phyloP scores from a whole-genome alignment of 306 rosid species.

The Fragaria ananassa region DNA sequence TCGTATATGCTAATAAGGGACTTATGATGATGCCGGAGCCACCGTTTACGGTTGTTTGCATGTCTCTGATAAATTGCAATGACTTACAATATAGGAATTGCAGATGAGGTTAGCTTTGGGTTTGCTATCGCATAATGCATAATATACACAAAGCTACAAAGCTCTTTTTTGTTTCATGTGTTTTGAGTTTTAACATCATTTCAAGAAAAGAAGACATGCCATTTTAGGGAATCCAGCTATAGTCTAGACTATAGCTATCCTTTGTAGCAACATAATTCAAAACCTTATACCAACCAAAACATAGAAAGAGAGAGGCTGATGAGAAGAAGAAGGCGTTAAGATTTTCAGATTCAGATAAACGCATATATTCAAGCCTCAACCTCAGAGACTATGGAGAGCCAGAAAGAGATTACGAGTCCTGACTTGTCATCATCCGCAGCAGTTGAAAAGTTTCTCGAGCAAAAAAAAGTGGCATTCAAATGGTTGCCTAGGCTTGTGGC shows the following conservation, averaged over 20 bases:
- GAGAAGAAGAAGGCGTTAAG: background rate
- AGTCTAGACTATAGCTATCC: background rate
- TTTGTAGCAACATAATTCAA: background rate
- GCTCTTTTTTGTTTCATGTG: background rate
- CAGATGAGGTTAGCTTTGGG: background rate
- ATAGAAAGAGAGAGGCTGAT: background rate
- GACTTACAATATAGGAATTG: background rate
- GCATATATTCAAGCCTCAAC: background rate
- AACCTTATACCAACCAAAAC: background rate
- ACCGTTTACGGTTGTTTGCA: background rate
- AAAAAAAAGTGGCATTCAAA: background rate
- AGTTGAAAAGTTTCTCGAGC: conserved; percentile 4
- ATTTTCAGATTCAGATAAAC: background rate
- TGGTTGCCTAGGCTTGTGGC: conserved; percentile 4
- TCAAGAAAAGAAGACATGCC: background rate
- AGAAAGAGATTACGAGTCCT: background rate
- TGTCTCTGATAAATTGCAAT: background rate
- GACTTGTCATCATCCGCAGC: background rate
- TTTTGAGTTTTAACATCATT: background rate
- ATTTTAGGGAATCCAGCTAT: background rate
- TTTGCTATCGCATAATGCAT: background rate
- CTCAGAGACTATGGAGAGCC: background rate
- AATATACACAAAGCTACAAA: background rate
- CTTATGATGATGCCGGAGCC: background rate
- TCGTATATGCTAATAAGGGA: background rate